Base-by-base conservation (phyloP, 306 rosid genomes). In the Cucumis hystrix region DNA sequence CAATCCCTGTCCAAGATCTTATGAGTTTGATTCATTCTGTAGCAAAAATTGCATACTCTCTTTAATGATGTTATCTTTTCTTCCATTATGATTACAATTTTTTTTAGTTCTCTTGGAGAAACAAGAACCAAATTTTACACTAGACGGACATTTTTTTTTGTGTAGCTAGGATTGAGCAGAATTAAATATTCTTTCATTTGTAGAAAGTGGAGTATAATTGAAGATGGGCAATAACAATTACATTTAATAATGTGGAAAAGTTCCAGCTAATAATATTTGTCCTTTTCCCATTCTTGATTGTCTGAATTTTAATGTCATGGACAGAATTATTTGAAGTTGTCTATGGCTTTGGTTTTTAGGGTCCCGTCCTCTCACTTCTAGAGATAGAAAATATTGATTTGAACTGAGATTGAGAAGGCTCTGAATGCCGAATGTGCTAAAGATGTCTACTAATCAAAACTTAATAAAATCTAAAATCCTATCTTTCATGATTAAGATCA, bases 1-100 rank as follows among this genome's bases (percentile, higher is more conserved):
- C 97, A 77, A 93, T 80, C 76, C 91, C 98, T 93, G 86, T 49
- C 57, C 78, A 30, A 78, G 73, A 33, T 75, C 80, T 20, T 25
- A 47, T 49, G 60, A 49, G 39, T 8, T 8, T 11, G 55, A 41
- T 72, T 52, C 60, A 72, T 51, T 72, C 23, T 28, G 10, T 14
- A 51, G 76, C 59, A 55, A 55, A 67, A 67, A n/a, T 20, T 75
- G 39, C 45, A 75, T 58, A 35, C 35, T 72, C 56, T 72, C 59
- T 71, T 52, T 14, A 7, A 51, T 5, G 11, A 15, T 49, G 9
- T 72, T 28, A 28, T 49, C 11, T 72, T 51, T 72, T 16, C 0
- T 8, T 16, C 14, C 13, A 7, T 49, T 39, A 7, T 39, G 57
- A 52, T 52, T 52, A 43, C 6, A 13, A 18, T 37, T 66, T 20